phyloP scores from a whole-genome alignment of 257 asterid species.

The Solanum rostratum region DNA sequence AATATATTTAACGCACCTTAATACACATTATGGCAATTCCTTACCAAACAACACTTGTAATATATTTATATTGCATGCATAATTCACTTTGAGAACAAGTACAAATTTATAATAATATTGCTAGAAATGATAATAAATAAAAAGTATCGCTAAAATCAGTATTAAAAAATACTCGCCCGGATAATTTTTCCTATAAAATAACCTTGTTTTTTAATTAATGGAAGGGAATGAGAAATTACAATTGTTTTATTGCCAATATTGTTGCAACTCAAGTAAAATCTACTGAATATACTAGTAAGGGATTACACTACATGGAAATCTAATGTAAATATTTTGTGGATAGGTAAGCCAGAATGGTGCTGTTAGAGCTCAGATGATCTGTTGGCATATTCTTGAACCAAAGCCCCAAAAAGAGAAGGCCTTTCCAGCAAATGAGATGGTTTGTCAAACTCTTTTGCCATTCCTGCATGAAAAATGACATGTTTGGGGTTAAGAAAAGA shows the following conservation, averaged over 20 bases:
- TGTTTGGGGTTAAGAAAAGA: not conserved
- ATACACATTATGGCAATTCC: too few species aligned
- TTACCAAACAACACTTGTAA: too few species aligned
- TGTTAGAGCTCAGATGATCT: slow-evolving; percentile 63
- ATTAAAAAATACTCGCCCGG: too few species aligned
- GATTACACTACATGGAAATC: not conserved
- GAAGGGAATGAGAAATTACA: not conserved
- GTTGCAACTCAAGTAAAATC: not conserved
- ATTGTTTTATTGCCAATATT: not conserved
- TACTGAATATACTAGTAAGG: not conserved
- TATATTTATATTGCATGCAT: too few species aligned
- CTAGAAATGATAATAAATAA: too few species aligned
- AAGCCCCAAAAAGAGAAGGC: slow-evolving; percentile 79
- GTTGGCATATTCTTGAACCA: slow-evolving; percentile 93
- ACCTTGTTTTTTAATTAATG: not conserved
- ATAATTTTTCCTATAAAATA: not conserved
- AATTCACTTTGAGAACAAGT: too few species aligned
- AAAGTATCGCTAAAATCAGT: too few species aligned
- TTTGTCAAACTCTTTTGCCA: slow-evolving; percentile 65
- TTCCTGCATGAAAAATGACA: slow-evolving; percentile 27
- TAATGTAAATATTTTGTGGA: not conserved
- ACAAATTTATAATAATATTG: too few species aligned
- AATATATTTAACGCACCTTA: too few species aligned
- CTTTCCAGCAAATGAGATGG: slow-evolving; percentile 69
- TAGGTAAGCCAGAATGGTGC: not conserved